phyloP scores from a whole-genome alignment of 345 rosid genomes.

The Eucalyptus fibrosa region DNA sequence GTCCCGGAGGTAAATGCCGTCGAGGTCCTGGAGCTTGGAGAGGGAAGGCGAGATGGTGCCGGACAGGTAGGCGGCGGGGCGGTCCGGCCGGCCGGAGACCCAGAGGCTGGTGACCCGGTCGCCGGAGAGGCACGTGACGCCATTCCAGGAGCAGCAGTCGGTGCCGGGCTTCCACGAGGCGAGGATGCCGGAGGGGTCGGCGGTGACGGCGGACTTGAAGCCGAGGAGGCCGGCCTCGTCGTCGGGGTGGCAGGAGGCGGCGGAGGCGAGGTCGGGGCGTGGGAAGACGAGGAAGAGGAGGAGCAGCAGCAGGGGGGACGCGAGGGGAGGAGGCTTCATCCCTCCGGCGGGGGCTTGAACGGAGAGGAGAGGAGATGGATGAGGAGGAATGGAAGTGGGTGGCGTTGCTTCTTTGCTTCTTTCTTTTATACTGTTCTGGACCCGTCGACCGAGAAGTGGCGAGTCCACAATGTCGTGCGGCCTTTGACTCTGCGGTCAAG shows the following conservation, averaged over 20 bases:
- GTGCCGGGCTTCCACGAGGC: conserved; percentile 59
- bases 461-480: background rate
- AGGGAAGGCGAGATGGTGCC: conserved; percentile 59
- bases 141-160: conserved; percentile 57
- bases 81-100: conserved; percentile 15
- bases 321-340: background rate
- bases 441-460: background rate
- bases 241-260: conserved; percentile 45
- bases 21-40: conserved; percentile 27
- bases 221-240: conserved; percentile 60
- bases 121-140: conserved; percentile 21
- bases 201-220: conserved; percentile 60
- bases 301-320: background rate
- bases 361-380: background rate
- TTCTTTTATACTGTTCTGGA: background rate
- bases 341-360: background rate
- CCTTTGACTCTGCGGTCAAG: background rate
- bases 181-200: conserved; percentile 57
- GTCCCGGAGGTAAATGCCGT: conserved; percentile 26
- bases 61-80: conserved; percentile 25
- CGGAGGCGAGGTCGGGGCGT: conserved; percentile 4
- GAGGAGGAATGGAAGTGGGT: background rate
- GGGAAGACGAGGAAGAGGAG: background rate
- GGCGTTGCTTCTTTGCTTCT: background rate
- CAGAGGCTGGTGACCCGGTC: conserved; percentile 32